Conservation (phyloP, 306 rosid species). For the Datisca glomerata region DNA sequence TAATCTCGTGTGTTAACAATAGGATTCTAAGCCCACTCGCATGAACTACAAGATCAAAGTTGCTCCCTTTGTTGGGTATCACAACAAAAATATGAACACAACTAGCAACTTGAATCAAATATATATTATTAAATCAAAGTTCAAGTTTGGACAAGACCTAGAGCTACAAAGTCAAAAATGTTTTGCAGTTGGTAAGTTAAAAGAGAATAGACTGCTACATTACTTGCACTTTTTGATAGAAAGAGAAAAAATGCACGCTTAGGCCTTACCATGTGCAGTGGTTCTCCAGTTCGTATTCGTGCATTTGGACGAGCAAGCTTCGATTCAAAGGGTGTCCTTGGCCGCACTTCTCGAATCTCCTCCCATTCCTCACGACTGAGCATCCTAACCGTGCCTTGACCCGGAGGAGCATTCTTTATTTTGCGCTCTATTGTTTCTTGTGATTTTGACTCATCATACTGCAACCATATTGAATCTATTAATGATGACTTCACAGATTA, state of each 20-base stretch:
- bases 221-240: no score
- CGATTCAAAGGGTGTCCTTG: conserved; percentile 55
- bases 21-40: no score
- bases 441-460: conserved; percentile 64
- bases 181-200: not conserved
- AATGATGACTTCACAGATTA: not conserved
- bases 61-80: no score
- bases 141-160: no score
- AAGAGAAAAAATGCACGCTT: no score
- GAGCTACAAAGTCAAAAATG: not conserved
- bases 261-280: conserved; percentile 27
- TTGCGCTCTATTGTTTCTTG: conserved; percentile 42
- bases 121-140: no score
- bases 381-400: conserved; percentile 47
- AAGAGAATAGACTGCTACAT: not conserved
- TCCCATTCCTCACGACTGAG: conserved; percentile 49
- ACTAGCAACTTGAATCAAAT: no score
- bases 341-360: conserved; percentile 34
- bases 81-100: no score
- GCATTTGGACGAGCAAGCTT: conserved; percentile 56
- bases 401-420: conserved; percentile 41
- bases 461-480: conserved; percentile 9
- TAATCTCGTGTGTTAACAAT: no score
- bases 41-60: no score
- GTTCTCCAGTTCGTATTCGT: conserved; percentile 41